These are phyloP conservation scores for Tripterygium wilfordii DNA, from an alignment of 177 flowering plant genomes.

Conservation along the genomic window DNA sequence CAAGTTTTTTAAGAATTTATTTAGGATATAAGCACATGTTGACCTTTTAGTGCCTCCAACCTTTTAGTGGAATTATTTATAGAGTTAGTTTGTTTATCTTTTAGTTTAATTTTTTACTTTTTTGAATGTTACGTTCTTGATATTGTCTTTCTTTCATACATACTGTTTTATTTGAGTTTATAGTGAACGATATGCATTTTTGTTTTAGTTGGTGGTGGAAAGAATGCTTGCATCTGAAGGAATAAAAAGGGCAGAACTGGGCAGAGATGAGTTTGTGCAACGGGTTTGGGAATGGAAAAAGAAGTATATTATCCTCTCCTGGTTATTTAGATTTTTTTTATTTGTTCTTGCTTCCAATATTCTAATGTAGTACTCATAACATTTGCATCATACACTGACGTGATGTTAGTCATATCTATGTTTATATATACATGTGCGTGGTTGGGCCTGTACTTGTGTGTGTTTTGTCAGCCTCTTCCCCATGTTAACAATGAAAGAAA, in stretches of 20 bases:
- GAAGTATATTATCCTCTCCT: slow-evolving; percentile 41
- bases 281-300: slow-evolving; percentile 98
- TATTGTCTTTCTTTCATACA: not conserved
- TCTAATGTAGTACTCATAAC: too few relatives aligned
- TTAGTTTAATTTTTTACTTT: not conserved
- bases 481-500: too few relatives aligned
- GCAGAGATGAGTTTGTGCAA: slow-evolving; percentile 76
- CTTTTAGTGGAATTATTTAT: too few relatives aligned
- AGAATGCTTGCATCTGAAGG: slow-evolving; percentile 92
- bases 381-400: too few relatives aligned
- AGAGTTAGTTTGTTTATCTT: not conserved
- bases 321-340: slow-evolving; percentile 1
- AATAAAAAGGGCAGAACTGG: slow-evolving; percentile 66
- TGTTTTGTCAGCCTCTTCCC: too few relatives aligned
- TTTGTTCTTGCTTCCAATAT: too few relatives aligned
- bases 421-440: too few relatives aligned
- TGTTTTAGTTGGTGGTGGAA: slow-evolving; percentile 85
- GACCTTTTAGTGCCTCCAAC: not conserved
- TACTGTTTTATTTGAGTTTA: too few relatives aligned
- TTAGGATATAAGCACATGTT: too few relatives aligned
- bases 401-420: too few relatives aligned
- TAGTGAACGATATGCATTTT: not conserved
- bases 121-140: slow-evolving; percentile 4
- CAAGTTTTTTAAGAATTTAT: too few relatives aligned
- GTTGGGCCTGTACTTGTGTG: too few relatives aligned